Conservation (phyloP, 176 grass and related monocot species). For the Bolboschoenus planiculmis region DNA sequence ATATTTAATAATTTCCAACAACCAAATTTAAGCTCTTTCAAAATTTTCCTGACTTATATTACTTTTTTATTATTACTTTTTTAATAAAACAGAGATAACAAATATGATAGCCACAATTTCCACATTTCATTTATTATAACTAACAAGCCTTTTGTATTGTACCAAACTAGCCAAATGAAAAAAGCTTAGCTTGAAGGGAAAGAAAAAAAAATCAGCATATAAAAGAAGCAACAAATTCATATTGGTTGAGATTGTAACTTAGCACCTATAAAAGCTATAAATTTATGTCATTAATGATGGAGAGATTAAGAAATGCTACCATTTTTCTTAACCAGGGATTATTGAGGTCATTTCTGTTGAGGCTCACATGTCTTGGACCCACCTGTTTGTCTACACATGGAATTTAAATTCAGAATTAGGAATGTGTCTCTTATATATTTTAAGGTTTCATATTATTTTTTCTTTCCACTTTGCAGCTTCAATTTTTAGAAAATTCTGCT, state of each 20-base stretch:
- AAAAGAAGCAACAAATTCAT: slow-evolving; percentile 22
- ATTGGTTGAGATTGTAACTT: slow-evolving; percentile 28
- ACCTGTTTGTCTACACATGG: slow-evolving; percentile 7
- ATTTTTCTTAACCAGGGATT: slow-evolving; percentile 3
- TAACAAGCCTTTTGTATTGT: background rate
- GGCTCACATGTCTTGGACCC: slow-evolving; percentile 16
- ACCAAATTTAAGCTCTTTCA: background rate
- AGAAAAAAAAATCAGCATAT: background rate
- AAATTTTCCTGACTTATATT: background rate
- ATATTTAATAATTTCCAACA: background rate
- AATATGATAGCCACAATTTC: background rate
- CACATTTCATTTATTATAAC: background rate
- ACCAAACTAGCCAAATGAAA: slow-evolving; percentile 1
- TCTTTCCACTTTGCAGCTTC: background rate
- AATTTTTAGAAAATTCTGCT: background rate
- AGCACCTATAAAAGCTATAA: slow-evolving; percentile 11
- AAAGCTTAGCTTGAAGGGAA: slow-evolving; percentile 13
- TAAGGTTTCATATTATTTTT: background rate
- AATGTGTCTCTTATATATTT: slow-evolving; percentile 5
- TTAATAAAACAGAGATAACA: background rate
- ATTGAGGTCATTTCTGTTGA: slow-evolving; percentile 6
- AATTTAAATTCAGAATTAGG: slow-evolving; percentile 9
- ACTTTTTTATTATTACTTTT: background rate
- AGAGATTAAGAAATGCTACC: slow-evolving; percentile 15
- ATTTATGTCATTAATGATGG: slow-evolving; percentile 11